phyloP scores from a whole-genome alignment of 2,329 filamentous ascomycete genomes.

The Colletotrichum graminicola region DNA sequence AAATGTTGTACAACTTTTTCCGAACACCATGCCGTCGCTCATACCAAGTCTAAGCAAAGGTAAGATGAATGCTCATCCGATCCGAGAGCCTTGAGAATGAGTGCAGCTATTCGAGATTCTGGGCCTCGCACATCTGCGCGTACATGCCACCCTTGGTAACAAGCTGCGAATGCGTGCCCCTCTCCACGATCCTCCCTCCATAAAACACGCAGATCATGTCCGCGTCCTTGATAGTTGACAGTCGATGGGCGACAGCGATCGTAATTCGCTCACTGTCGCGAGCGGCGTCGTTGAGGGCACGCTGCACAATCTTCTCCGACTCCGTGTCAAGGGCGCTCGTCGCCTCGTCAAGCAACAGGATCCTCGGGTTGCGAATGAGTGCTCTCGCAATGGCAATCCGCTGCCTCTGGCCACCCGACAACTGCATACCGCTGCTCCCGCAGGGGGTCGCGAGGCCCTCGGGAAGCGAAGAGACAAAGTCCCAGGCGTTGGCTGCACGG shows the following conservation, averaged over 20 bases:
- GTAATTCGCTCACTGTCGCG: slow-evolving; percentile 60
- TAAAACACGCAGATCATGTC: slow-evolving; percentile 73
- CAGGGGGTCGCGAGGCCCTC: slow-evolving; percentile 71
- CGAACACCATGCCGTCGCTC: slow-evolving; percentile 1
- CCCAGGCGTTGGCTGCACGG: slow-evolving; percentile 61
- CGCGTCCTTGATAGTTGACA: slow-evolving; percentile 67
- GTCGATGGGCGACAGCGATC: slow-evolving; percentile 74
- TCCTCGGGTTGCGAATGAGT: slow-evolving; percentile 73
- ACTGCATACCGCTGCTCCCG: slow-evolving; percentile 74
- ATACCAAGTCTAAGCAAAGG: background rate
- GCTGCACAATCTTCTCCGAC: slow-evolving; percentile 74
- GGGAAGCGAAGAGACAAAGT: slow-evolving; percentile 55
- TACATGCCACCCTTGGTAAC: slow-evolving; percentile 62
- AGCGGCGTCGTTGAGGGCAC: slow-evolving; percentile 62
- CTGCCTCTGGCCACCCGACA: slow-evolving; percentile 81
- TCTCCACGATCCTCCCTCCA: slow-evolving; percentile 67
- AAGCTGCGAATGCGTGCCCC: slow-evolving; percentile 72
- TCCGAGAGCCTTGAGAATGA: background rate
- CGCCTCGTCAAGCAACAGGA: slow-evolving; percentile 81
- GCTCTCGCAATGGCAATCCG: slow-evolving; percentile 79
- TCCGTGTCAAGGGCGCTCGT: slow-evolving; percentile 74
- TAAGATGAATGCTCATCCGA: too few relatives aligned
- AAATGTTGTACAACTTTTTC: background rate
- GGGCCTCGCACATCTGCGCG: slow-evolving; percentile 64
- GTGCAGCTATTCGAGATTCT: slow-evolving; percentile 52